These are phyloP conservation scores for Erythrobasidium hasegawianum DNA, from an alignment of 1,284 basidiomycete species.

Conservation along the genomic window DNA sequence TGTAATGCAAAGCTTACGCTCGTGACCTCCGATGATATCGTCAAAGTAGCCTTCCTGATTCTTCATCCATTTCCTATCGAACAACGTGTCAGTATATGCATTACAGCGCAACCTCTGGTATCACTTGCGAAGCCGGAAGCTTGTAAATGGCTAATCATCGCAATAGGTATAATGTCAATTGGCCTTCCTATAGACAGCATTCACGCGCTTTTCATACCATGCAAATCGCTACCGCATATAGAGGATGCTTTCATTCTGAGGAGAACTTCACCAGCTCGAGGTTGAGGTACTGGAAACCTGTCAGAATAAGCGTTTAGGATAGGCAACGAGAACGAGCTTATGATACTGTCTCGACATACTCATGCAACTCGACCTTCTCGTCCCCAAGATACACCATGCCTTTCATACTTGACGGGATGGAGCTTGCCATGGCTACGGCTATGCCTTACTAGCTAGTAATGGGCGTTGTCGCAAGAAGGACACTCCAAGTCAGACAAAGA, in stretches of 20 bases:
- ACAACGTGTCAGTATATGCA: background rate
- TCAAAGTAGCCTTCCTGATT: conserved; percentile 30
- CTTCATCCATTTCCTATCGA: conserved; percentile 27
- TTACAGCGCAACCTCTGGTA: background rate
- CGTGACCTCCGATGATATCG: conserved; percentile 26
- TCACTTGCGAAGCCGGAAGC: conserved; percentile 15
- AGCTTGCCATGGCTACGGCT: background rate
- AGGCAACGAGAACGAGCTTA: background rate
- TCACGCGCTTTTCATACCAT: background rate
- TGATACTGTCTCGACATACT: background rate
- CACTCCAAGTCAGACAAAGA: no score
- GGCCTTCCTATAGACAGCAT: no score
- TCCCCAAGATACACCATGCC: conserved; percentile 26
- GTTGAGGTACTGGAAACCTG: conserved; percentile 13
- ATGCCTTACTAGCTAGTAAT: no score
- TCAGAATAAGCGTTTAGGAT: background rate
- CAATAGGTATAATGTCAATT: no score
- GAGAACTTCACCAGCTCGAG: conserved; percentile 15
- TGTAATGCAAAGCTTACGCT: conserved; percentile 20
- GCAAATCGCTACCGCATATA: conserved; percentile 19
- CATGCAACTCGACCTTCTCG: conserved; percentile 20
- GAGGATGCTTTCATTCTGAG: conserved; percentile 22
- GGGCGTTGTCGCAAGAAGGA: no score
- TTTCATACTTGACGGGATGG: conserved; percentile 14
- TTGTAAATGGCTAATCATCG: conserved; percentile 12